Evolutionary conservation across 2,329 filamentous ascomycete species (phyloP), one percentile per base, ranked within the genome.

Genomic region (Aaosphaeria pasadenensis): DNA sequence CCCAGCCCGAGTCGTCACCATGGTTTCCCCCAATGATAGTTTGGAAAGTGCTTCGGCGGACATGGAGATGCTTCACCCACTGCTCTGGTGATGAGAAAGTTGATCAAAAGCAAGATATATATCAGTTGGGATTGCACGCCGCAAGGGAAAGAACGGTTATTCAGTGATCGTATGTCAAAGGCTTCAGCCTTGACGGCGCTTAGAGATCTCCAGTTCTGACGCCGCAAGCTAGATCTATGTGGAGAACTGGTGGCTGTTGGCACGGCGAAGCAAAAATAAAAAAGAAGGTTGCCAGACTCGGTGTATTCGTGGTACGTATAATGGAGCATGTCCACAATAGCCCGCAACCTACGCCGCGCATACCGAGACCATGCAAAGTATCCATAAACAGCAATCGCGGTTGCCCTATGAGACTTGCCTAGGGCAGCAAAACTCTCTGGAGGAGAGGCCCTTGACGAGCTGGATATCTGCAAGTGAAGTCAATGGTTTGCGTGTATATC

Each of bases 1-100:
- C 43, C 61, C 55, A 51, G 66, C 60, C 53, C 66, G 62, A 60
- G 67, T 69, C 43, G 62, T 70, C 52, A 70, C 66, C 67, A 70
- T 70, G 28, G 53, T 56, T 52, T 67, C 64, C 51, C 57, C 58
- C n/a, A 70, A 55, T 49, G 65, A 64, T 51, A 70, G 63, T 51
- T 63, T 65, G 36, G 63, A 66, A 41, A 70, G 62, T 44, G 62
- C 60, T 58, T 70, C 66, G 42, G 56, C 63, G 52, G 66, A 67
- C 67, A 70, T 68, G 60, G 53, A 61, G 61, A 51, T 44, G 17
- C 49, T 55, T 48, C 44, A 46, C 43, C 46, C 48, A 51, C 44
- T 47, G 39, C 48, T 48, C 45, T 43, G 40, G 52, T 51, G 44
- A 36, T 9, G 7, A n/a, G 39, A 9, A 9, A 40, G 7, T 28